Percentiles rank a stretch among this genome's conserved stretches.
Evolutionary conservation across 129 eudicot genomes (phyloP).

Genomic region (Heracleum sosnowskyi): DNA sequence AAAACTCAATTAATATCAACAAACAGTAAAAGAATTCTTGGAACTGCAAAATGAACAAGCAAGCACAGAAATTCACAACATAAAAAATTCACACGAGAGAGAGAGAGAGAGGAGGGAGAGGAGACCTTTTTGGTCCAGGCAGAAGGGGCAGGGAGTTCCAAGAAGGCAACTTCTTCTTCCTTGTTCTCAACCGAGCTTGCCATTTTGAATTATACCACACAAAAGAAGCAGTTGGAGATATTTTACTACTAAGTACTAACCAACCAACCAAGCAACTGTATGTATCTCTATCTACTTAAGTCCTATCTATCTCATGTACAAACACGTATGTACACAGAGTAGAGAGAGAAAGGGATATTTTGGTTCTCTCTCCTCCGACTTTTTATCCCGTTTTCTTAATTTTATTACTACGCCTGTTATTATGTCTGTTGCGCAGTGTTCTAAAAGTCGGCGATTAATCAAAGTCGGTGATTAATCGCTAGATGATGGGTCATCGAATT

Average conservation of each 20-base stretch:
- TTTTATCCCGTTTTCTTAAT: too few relatives aligned
- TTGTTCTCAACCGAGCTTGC: neutral
- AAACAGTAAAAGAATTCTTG: neutral
- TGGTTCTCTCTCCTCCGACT: too few relatives aligned
- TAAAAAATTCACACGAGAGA: neutral
- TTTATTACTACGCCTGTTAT: too few relatives aligned
- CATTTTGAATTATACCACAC: neutral
- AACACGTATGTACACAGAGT: neutral
- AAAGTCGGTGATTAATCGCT: too few relatives aligned
- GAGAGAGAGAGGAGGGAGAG: neutral
- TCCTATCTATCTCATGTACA: neutral
- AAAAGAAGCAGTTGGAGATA: neutral
- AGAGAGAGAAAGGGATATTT: neutral
- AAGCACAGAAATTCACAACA: neutral
- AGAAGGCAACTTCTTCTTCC: neutral
- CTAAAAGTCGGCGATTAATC: too few relatives aligned
- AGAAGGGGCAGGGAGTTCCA: neutral
- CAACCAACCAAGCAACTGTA: neutral
- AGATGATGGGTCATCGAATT: too few relatives aligned
- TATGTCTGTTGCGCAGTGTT: too few relatives aligned
- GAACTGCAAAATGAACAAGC: neutral
- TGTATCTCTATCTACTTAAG: neutral
- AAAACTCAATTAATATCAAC: neutral
- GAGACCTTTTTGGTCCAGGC: constrained; percentile 6
- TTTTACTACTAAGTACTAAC: neutral